phyloP scores from a whole-genome alignment of 2,329 filamentous ascomycete species.

The Rhexocercosporidium sp. region DNA sequence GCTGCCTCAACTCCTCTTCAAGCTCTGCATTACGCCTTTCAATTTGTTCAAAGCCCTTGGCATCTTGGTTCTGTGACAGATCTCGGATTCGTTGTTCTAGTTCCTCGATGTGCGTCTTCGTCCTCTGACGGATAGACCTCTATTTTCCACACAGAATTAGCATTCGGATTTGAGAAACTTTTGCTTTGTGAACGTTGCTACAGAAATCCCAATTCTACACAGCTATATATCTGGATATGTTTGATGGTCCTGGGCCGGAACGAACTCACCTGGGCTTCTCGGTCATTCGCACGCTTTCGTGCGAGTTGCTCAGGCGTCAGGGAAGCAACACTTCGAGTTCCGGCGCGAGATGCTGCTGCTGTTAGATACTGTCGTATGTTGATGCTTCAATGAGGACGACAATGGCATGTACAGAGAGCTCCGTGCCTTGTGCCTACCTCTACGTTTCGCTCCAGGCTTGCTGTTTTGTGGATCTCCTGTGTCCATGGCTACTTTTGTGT shows the following conservation, averaged over 20 bases:
- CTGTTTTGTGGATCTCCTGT: conserved; percentile 9
- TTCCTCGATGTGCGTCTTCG: conserved; percentile 82
- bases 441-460: conserved; percentile 33
- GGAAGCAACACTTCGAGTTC: conserved; percentile 80
- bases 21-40: conserved; percentile 58
- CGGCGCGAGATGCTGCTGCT: conserved; percentile 45
- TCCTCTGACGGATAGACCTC: conserved; percentile 83
- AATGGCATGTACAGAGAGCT: neutral
- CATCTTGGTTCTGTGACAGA: conserved; percentile 58
- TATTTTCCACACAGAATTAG: conserved; percentile 44
- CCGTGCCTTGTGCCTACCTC: conserved; percentile 33
- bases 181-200: neutral
- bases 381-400: neutral
- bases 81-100: conserved; percentile 78
- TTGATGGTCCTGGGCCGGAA: conserved; percentile 59
- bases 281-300: conserved; percentile 88
- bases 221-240: neutral
- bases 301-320: conserved; percentile 86
- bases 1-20: conserved; percentile 53
- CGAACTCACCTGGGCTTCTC: conserved; percentile 72
- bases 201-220: too few relatives aligned
- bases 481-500: conserved; percentile 14
- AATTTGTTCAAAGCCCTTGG: conserved; percentile 57
- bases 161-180: neutral
- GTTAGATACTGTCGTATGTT: conserved; percentile 22